Evolutionary conservation across 2,329 filamentous ascomycete species (phyloP), one percentile per base, ranked within the genome.

Genomic region (Fusarium sp.): DNA sequence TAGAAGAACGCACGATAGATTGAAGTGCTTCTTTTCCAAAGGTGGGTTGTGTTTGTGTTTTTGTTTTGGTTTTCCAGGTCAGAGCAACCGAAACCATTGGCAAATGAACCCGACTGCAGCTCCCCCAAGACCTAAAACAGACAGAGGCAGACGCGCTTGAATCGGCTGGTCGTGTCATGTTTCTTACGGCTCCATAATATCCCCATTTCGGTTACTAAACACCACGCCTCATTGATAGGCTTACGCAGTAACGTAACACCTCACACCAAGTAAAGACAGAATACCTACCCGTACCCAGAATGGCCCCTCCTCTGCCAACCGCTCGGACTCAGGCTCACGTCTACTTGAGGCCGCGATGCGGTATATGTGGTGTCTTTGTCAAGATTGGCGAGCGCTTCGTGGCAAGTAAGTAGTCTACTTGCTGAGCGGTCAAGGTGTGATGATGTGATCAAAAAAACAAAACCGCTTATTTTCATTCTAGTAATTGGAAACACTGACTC

Each of bases 1-100:
- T 73, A 73, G 71, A 73, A 73, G 56, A 65, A 55, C 61, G 61
- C 62, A 61, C 50, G 46, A 62, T 52, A 68, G 64, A 65, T 68
- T 73, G 63, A 54, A 54, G 58, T 72, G 62, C 58, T 68, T 68
- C 65, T 57, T 50, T 50, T 36, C 10, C 17, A 38, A 48, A 52
- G 28, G 28, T 38, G 58, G 36, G n/a, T 56, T 48, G 36, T 55
- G 43, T 55, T 28, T 28, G 26, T 28, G 26, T 28, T 28, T 55
- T 56, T 55, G 43, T 55, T 28, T 28, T 9, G 11, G 26, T 28
- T 28, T 55, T 56, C 34, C 44, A 68, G 53, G 65, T 40, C 48
- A 28, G 12, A 34, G 23, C 7, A 7, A 23, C 23, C 4, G 23
- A 23, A 23, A 23, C 23, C 23, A 23, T 23, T 23, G 23, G 26